These are phyloP conservation scores for Aspergillus baeticus DNA, from an alignment of 495 filamentous ascomycete species.

Conservation along the genomic window DNA sequence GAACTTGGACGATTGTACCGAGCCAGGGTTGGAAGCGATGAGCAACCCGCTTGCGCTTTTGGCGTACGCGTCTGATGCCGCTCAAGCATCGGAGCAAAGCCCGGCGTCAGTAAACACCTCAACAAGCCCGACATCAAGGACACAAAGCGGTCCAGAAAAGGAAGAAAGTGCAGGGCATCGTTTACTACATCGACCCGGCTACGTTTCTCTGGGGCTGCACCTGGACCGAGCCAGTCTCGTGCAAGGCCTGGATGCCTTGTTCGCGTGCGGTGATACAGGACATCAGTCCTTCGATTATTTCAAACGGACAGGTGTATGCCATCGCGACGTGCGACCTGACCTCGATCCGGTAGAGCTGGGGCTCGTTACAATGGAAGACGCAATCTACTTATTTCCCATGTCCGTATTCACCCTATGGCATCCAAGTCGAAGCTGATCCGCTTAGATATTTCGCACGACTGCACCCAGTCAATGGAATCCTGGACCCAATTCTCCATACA, in stretches of 20 bases:
- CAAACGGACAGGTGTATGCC: constrained; percentile 1
- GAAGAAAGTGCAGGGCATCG: too few relatives aligned
- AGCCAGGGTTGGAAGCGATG: constrained; percentile 10
- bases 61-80: constrained; percentile 24
- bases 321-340: constrained; percentile 51
- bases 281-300: constrained; percentile 24
- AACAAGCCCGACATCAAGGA: too few relatives aligned
- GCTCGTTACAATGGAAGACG: constrained; percentile 55
- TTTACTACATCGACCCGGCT: neutral
- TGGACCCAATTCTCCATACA: constrained; percentile 60
- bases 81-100: constrained; percentile 2
- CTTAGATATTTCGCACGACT: constrained; percentile 60
- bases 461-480: constrained; percentile 62
- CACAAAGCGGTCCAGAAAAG: too few relatives aligned
- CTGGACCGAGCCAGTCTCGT: constrained; percentile 17
- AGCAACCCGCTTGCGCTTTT: constrained; percentile 28
- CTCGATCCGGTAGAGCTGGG: constrained; percentile 64
- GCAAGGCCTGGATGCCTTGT: constrained; percentile 17
- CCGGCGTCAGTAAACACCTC: too few relatives aligned
- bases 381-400: constrained; percentile 55
- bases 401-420: constrained; percentile 25
- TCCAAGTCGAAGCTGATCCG: neutral
- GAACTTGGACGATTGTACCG: neutral
- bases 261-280: neutral
- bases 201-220: constrained; percentile 20